These are phyloP conservation scores for Calocybe gambosa DNA, from an alignment of 1,284 basidiomycete genomes.

Conservation along the genomic window DNA sequence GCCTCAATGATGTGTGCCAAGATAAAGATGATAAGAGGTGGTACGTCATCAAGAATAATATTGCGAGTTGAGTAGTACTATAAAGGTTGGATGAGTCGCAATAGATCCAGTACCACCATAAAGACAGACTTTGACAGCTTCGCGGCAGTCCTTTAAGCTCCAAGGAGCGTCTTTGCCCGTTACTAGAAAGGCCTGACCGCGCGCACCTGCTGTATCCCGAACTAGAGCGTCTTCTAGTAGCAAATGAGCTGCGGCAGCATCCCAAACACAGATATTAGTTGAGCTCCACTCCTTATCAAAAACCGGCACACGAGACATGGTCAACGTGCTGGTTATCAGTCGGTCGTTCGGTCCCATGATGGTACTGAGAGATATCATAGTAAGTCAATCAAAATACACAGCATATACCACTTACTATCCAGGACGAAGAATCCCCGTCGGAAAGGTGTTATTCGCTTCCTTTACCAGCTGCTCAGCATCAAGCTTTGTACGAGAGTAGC, in stretches of 20 bases:
- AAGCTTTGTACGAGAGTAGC: conserved; percentile 26
- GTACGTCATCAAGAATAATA: conserved; percentile 22
- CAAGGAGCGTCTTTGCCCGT: conserved; percentile 24
- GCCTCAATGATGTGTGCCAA: conserved; percentile 26
- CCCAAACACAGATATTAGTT: conserved; percentile 29
- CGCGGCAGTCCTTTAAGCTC: conserved; percentile 23
- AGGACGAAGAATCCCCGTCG: conserved; percentile 26
- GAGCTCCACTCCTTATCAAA: conserved; percentile 26
- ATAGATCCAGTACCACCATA: not conserved
- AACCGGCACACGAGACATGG: conserved; percentile 23
- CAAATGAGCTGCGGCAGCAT: conserved; percentile 29
- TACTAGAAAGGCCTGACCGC: conserved; percentile 28
- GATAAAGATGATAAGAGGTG: conserved; percentile 25
- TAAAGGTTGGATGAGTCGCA: not conserved
- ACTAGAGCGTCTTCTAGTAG: conserved; percentile 25
- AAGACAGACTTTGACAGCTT: conserved; percentile 24
- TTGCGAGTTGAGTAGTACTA: conserved; percentile 24
- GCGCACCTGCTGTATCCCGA: conserved; percentile 19
- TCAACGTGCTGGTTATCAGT: conserved; percentile 25
- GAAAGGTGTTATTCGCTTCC: conserved; percentile 21
- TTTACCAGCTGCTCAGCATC: conserved; percentile 27
- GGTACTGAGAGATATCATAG: conserved; percentile 18
- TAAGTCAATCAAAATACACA: not conserved
- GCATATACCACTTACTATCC: conserved; percentile 21
- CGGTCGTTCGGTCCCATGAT: conserved; percentile 30